A percentile compares a stretch with the other conserved stretches of the same genome.
Evolutionary conservation across 805 yeast species (phyloP).

Genomic region (Metschnikowia chrysomelidarum): DNA sequence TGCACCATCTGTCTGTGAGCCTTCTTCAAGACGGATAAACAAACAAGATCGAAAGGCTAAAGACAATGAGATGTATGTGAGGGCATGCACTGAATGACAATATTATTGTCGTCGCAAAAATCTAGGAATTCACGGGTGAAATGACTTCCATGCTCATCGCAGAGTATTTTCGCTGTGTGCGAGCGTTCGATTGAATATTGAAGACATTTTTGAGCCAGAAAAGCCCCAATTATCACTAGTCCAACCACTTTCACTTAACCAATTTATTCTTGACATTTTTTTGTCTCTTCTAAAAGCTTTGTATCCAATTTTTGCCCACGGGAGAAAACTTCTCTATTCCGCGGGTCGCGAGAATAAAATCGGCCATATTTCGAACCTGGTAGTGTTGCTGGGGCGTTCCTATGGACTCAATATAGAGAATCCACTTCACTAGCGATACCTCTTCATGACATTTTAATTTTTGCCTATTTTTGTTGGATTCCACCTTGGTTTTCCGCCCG

Average conservation of each 20-base stretch:
- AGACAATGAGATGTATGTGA: slow-evolving; percentile 2
- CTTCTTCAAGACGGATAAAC: neutral
- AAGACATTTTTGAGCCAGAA: neutral
- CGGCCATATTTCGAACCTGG: slow-evolving; percentile 1
- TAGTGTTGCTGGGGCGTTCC: slow-evolving; percentile 1
- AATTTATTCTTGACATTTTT: neutral
- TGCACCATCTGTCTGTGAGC: slow-evolving; percentile 7
- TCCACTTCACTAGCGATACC: neutral
- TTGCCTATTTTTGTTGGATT: no score
- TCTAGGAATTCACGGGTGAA: neutral
- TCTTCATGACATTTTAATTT: no score
- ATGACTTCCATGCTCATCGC: slow-evolving; percentile 4
- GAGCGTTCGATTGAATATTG: neutral
- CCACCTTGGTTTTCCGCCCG: no score
- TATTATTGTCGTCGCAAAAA: neutral
- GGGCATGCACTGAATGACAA: slow-evolving; percentile 4
- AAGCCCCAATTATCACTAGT: neutral
- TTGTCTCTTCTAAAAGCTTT: neutral
- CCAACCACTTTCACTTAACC: neutral
- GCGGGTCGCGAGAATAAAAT: slow-evolving; percentile 1
- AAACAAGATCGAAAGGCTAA: slow-evolving; percentile 1
- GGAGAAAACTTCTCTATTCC: neutral
- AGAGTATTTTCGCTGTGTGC: neutral
- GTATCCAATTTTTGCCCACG: neutral
- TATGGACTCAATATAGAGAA: neutral